phyloP scores from a whole-genome alignment of 352 stramenopile genomes.

The Globisporangium ultimum region DNA sequence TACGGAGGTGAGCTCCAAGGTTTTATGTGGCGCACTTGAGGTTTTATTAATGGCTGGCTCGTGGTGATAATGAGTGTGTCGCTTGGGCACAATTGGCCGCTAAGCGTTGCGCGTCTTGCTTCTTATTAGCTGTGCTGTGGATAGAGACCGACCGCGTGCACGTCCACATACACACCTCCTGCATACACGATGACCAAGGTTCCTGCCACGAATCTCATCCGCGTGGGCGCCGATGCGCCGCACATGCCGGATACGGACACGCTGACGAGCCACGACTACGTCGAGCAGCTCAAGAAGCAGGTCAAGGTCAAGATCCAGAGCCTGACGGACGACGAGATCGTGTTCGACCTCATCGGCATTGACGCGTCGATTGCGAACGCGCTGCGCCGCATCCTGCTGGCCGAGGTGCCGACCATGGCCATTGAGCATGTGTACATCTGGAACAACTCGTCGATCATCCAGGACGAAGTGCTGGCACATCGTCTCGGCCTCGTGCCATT shows the following conservation, averaged over 20 bases:
- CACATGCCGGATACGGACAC: slow-evolving; percentile 78
- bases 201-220: slow-evolving; percentile 62
- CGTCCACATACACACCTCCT: background rate
- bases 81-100: slow-evolving; percentile 5
- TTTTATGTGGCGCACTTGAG: background rate
- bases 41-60: slow-evolving; percentile 9
- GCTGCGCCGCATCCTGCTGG: slow-evolving; percentile 87
- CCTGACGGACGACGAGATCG: slow-evolving; percentile 83
- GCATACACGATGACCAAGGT: slow-evolving; percentile 54
- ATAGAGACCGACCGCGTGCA: background rate
- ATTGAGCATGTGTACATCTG: slow-evolving; percentile 94
- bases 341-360: slow-evolving; percentile 91
- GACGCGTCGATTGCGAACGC: slow-evolving; percentile 92
- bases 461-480: slow-evolving; percentile 92
- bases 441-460: slow-evolving; percentile 94
- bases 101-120: background rate
- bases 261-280: slow-evolving; percentile 70
- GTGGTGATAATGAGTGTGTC: slow-evolving; percentile 1
- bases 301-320: slow-evolving; percentile 85
- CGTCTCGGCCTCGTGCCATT: slow-evolving; percentile 86
- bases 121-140: background rate
- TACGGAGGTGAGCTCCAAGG: background rate
- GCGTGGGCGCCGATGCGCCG: slow-evolving; percentile 67
- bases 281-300: slow-evolving; percentile 81
- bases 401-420: slow-evolving; percentile 91